Evolutionary conservation across 164 flowering plant species (phyloP), one percentile per base, ranked within the genome.

Genomic region (Stephania cephalantha): DNA sequence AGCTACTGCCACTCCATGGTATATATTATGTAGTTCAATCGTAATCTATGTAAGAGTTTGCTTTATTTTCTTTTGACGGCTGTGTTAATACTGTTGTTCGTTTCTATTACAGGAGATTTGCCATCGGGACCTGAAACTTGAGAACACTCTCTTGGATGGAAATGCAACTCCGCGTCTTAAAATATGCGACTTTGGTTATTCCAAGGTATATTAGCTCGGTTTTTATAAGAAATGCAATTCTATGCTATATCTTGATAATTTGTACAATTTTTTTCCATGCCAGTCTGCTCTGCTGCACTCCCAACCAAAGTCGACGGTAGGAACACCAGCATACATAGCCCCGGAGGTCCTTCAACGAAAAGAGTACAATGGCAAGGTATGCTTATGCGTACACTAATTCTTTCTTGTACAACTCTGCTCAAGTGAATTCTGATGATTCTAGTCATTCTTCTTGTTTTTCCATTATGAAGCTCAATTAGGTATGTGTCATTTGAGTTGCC

Each of bases 1-100:
- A 88, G 91, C 81, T 88, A 85, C 83, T 88, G 91, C 70, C 91
- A 88, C 75, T 77, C 85, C 31, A 84, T 88, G 91, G 91, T 88
- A 25, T 25, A 25, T 25, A 83, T 61, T 13, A 0, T 52, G 66
- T 58, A n/a, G 1, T 65, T 4, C 11, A 12, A 46, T 73, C 15
- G 15, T 44, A 50, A 10, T 58, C 64, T 73, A 1, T 20, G 42
- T 8, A 6, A n/a, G 68, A 64, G 45, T 44, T 53, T 45, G 10
- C 12, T 63, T 64, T 12, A 58, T 5, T 58, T 35, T 35, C 42
- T 35, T 35, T 35, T 4, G 3, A 35, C 42, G 42, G 42, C 1
- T 35, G 42, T 2, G 42, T 35, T 35, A 35, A 35, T 4, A 35
- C 4, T 15, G 13, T 12, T 12, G 5, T 53, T 48, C 42, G 75